A percentile compares a stretch with the other conserved stretches of the same genome.
Evolutionary conservation across 768 basidiomycete genomes (phyloP).

Genomic region (Tricholoma bakamatsutake): DNA sequence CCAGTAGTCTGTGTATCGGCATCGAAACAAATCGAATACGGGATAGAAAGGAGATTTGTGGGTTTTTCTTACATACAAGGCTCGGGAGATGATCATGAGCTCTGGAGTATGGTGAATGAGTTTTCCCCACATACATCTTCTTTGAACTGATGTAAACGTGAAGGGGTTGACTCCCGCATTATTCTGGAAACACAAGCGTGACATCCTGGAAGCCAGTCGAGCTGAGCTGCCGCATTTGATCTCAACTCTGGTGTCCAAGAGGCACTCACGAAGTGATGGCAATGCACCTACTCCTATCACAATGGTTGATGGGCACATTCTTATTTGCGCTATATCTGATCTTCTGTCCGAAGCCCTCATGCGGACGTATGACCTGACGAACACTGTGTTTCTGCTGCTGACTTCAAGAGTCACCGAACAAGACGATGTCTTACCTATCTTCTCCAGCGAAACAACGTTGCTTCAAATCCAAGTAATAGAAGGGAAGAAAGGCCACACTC

Average conservation of each 20-base stretch:
- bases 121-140: constrained; percentile 1
- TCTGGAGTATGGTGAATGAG: constrained; percentile 67
- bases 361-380: neutral
- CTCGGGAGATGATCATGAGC: constrained; percentile 91
- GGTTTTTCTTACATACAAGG: constrained; percentile 91
- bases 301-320: constrained; percentile 35
- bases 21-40: constrained; percentile 61
- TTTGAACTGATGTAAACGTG: neutral
- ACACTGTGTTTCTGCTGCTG: neutral
- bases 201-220: constrained; percentile 43
- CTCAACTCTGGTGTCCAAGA: constrained; percentile 18
- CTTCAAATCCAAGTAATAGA: constrained; percentile 21
- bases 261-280: neutral
- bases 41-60: constrained; percentile 51
- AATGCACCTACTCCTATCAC: constrained; percentile 24
- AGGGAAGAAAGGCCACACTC: constrained; percentile 50
- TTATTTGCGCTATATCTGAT: constrained; percentile 31
- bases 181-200: constrained; percentile 59
- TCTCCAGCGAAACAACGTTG: neutral
- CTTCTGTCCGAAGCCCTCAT: neutral
- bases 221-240: constrained; percentile 46
- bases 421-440: neutral
- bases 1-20: constrained; percentile 87
- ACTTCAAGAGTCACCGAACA: neutral
- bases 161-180: constrained; percentile 71